A percentile compares a stretch with the other conserved stretches of the same genome.
Conservation (phyloP, 805 yeast species). For the Suhomyces prunicola region DNA sequence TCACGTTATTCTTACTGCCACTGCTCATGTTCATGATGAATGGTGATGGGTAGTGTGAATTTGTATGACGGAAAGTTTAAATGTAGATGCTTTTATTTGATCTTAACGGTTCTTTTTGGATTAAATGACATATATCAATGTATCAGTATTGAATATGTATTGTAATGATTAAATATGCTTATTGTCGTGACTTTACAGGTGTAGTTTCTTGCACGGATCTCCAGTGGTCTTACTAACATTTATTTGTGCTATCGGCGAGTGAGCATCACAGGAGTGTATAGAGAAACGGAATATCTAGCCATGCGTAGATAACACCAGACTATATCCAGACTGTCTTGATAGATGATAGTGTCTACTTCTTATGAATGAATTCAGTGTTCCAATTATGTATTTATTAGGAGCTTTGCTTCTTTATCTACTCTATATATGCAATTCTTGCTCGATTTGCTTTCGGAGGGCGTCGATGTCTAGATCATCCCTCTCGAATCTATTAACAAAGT, state of each 20-base stretch:
- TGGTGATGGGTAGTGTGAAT: neutral
- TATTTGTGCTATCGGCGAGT: neutral
- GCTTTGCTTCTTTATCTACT: neutral
- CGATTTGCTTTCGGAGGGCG: constrained; percentile 5
- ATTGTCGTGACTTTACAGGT: neutral
- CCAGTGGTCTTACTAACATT: neutral
- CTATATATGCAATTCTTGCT: constrained; percentile 4
- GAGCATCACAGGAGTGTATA: neutral
- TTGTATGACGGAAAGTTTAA: neutral
- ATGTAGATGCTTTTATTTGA: neutral
- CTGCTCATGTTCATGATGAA: neutral
- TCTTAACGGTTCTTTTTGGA: neutral
- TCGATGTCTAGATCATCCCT: constrained; percentile 10
- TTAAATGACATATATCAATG: neutral
- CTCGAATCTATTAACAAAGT: constrained; percentile 47
- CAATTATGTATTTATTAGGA: neutral
- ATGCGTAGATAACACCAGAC: neutral
- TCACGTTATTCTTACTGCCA: neutral
- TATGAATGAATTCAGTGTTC: no score
- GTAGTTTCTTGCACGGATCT: neutral
- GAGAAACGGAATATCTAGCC: neutral
- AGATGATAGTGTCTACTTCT: neutral
- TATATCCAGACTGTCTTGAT: neutral
- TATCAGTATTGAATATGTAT: neutral
- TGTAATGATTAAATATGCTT: neutral